Percentiles rank a stretch among this genome's conserved stretches.
phyloP scores from a whole-genome alignment of 176 grass and related monocot species.

The Eragrostis curvula region DNA sequence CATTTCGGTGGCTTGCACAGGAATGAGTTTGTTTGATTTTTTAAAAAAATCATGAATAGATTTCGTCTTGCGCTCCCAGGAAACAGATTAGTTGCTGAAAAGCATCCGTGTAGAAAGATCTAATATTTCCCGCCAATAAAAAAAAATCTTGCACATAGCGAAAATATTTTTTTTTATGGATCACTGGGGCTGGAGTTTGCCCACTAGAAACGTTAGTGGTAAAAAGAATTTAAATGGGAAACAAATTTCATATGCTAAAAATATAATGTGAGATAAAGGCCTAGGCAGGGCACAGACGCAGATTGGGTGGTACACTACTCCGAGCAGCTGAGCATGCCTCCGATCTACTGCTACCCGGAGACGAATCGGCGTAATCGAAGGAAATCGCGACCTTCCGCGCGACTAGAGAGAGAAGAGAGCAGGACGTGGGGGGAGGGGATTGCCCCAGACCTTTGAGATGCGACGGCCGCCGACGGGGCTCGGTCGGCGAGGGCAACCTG shows the following conservation, averaged over 20 bases:
- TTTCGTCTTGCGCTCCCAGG: not conserved
- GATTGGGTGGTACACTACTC: not conserved
- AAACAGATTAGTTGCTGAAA: not conserved
- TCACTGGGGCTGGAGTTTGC: no score
- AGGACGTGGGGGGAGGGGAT: no score
- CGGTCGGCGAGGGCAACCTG: not conserved
- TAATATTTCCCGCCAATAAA: no score
- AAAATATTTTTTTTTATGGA: no score
- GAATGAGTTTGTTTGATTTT: not conserved
- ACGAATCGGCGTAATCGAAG: not conserved
- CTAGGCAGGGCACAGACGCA: not conserved
- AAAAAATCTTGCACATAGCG: no score
- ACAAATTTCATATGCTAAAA: not conserved
- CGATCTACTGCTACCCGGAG: not conserved
- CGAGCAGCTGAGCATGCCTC: not conserved
- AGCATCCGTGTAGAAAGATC: not conserved
- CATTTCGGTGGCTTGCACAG: not conserved
- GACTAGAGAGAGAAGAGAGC: not conserved
- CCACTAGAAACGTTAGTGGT: no score
- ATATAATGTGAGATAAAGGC: not conserved
- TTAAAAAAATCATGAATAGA: not conserved
- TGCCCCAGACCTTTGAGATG: not conserved
- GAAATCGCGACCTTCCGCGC: not conserved
- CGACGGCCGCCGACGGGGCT: not conserved
- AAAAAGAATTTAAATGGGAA: not conserved